Percentiles rank a stretch among this genome's conserved stretches.
Conservation (phyloP, 2,329 filamentous ascomycete genomes). For the Akanthomyces dipterigenus region DNA sequence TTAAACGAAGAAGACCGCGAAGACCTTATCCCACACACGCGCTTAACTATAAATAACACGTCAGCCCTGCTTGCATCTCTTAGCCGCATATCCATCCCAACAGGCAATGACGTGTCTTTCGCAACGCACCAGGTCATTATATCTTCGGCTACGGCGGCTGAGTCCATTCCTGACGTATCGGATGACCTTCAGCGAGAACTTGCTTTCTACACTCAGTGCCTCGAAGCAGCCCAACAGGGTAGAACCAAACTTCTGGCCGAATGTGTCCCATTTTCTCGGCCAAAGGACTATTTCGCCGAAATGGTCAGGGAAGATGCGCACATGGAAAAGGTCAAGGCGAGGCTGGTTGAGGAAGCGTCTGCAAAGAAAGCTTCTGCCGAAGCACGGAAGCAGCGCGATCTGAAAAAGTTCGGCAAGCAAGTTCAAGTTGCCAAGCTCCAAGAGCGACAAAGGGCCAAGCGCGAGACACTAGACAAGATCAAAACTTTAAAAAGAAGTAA, state of each 20-base stretch:
- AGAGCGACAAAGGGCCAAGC: constrained; percentile 88
- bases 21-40: constrained; percentile 83
- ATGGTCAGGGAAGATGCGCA: constrained; percentile 99
- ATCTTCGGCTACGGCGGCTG: constrained; percentile 56
- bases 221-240: constrained; percentile 68
- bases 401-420: constrained; percentile 99
- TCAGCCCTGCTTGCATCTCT: constrained; percentile 74
- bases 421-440: constrained; percentile 95
- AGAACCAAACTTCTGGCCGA: constrained; percentile 73
- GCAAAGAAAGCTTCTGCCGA: constrained; percentile 88
- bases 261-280: constrained; percentile 77
- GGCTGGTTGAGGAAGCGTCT: constrained; percentile 86
- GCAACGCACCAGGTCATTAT: constrained; percentile 74
- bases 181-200: constrained; percentile 91
- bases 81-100: constrained; percentile 67
- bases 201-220: constrained; percentile 84
- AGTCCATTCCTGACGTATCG: constrained; percentile 70
- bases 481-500: constrained; percentile 89
- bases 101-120: constrained; percentile 64
- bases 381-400: constrained; percentile 82
- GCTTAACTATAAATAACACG: constrained; percentile 96
- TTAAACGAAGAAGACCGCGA: constrained; percentile 72
- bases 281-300: constrained; percentile 94
- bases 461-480: constrained; percentile 91
- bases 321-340: constrained; percentile 94